Evolutionary conservation across 148 eudicot genomes (phyloP), one percentile per base, ranked within the genome.

Genomic region (Rhododendron ovatum): DNA sequence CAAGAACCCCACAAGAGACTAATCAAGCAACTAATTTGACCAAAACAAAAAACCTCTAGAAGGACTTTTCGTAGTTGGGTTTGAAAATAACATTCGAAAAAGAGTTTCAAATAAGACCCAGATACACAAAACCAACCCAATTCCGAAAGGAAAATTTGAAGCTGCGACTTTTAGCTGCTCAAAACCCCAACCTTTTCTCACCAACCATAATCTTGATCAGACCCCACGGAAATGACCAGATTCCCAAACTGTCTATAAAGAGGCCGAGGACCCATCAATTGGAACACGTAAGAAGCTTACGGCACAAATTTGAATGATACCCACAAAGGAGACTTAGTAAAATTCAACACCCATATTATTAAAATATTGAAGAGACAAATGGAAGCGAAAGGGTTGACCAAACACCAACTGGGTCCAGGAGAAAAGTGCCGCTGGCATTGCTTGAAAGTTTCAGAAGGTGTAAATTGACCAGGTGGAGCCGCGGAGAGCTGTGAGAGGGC

Each of bases 131-230:
- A 26, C 83, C 47, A 24, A 63, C 4, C 75, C 51, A 39, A 82
- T 61, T 71, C 43, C 43, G 7, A 82, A 24, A 82, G 1, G 37
- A 71, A 71, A 85, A 57, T 7, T 5, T 7, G 30, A 84, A 22
- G 20, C 15, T 2, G 10, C 3, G 71, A 83, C 20, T 13, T 41
- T 2, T 24, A 45, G 37, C 43, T 53, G 43, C 26, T 45, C 9
- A 78, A 65, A 65, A 1, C 67, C 47, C 87, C 63, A 47, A 85
- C 33, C 77, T 85, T 33, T 55, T 20, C 67, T 80, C 78, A 67
- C 78, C 83, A 67, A 85, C 51, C 51, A 47, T 78, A 61, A 63
- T 30, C 83, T 43, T 41, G 33, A 13, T n/a, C 11, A 80, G 71
- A 79, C 69, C 67, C 63, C 76, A 67, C 13, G 84, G 50, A 80